Evolutionary conservation across 768 basidiomycete genomes (phyloP).

Genomic region (Crepidotus variabilis): DNA sequence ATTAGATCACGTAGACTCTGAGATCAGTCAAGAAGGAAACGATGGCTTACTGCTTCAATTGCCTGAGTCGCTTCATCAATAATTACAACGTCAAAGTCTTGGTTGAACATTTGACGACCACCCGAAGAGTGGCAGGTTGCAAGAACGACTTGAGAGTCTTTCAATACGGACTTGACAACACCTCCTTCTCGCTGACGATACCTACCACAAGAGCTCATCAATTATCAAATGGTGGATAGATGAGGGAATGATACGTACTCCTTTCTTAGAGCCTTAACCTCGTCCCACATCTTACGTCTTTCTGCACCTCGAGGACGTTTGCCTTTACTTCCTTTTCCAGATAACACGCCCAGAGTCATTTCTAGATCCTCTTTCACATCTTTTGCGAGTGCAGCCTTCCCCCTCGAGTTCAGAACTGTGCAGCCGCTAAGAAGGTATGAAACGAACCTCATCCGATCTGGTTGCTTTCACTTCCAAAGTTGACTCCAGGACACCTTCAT

Average conservation of each 20-base stretch:
- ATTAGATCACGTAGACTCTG: conserved; percentile 1
- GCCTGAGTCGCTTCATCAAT: conserved; percentile 99
- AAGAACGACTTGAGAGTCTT: conserved; percentile 79
- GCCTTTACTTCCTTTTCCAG: conserved; percentile 69
- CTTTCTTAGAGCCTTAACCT: conserved; percentile 82
- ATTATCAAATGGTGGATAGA: not conserved
- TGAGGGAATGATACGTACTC: conserved; percentile 54
- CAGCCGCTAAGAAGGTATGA: not conserved
- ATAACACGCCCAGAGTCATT: conserved; percentile 55
- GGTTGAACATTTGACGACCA: conserved; percentile 70
- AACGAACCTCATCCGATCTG: conserved; percentile 56
- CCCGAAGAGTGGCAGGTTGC: conserved; percentile 96
- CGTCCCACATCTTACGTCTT: conserved; percentile 82
- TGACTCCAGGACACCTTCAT: conserved; percentile 59
- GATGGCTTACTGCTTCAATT: conserved; percentile 71
- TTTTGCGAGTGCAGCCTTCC: conserved; percentile 72
- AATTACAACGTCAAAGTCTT: conserved; percentile 87
- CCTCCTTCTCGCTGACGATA: conserved; percentile 87
- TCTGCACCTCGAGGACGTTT: conserved; percentile 69
- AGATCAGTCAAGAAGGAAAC: too few species aligned
- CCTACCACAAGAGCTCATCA: conserved; percentile 33
- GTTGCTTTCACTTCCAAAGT: conserved; percentile 74
- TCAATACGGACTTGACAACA: conserved; percentile 77
- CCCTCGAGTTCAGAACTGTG: not conserved
- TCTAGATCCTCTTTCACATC: conserved; percentile 91